Evolutionary conservation across 129 eudicot species (phyloP).

Genomic region (Tagetes patula): DNA sequence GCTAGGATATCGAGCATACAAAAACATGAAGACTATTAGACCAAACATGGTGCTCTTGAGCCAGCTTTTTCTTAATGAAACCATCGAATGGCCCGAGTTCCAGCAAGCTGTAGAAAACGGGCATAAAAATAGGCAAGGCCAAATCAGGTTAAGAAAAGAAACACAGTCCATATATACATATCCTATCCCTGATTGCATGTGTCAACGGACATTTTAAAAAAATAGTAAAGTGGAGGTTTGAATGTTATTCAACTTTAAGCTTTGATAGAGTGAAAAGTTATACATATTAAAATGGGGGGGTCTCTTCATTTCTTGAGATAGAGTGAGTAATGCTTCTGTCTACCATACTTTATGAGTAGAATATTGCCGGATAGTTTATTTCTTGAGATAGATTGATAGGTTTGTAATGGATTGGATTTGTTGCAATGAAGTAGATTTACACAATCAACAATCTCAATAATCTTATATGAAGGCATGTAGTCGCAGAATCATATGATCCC

Average conservation of each 20-base stretch:
- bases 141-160: slow-evolving; percentile 57
- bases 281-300: background rate
- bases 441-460: background rate
- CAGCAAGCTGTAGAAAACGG: slow-evolving; percentile 59
- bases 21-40: slow-evolving; percentile 69
- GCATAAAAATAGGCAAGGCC: slow-evolving; percentile 91
- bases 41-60: slow-evolving; percentile 85
- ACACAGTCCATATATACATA: slow-evolving; percentile 86
- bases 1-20: slow-evolving; percentile 79
- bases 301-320: too few relatives aligned
- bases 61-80: slow-evolving; percentile 80
- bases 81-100: slow-evolving; percentile 68
- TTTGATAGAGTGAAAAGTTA: background rate
- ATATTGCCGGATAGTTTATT: too few relatives aligned
- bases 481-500: background rate
- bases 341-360: too few relatives aligned
- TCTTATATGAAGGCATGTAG: background rate
- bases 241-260: background rate
- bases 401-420: too few relatives aligned
- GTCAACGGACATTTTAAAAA: slow-evolving; percentile 29
- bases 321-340: too few relatives aligned
- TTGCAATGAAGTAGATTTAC: background rate
- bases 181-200: slow-evolving; percentile 97
- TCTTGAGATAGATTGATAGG: too few relatives aligned
- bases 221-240: background rate